These are phyloP conservation scores for Hevea brasiliensis DNA, from an alignment of 345 rosid species.

Conservation along the genomic window DNA sequence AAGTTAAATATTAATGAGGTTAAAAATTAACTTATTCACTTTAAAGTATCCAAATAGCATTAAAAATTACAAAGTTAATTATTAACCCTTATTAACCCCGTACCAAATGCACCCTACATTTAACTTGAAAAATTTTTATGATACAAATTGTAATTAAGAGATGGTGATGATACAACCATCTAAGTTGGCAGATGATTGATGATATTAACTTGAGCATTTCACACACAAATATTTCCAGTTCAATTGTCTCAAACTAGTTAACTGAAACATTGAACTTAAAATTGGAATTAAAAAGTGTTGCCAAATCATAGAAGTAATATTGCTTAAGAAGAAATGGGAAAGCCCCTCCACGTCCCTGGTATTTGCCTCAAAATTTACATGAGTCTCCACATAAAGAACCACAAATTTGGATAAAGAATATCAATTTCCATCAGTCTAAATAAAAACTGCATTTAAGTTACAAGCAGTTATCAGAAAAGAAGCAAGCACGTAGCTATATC, in stretches of 20 bases:
- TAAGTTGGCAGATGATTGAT: no score
- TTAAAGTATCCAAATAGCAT: no score
- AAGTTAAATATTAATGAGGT: no score
- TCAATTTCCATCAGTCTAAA: no score
- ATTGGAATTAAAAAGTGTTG: not conserved
- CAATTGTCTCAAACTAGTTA: not conserved
- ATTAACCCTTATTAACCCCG: no score
- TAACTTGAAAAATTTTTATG: no score
- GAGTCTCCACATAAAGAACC: not conserved
- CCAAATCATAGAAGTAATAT: not conserved
- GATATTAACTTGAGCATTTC: no score
- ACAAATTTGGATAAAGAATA: not conserved
- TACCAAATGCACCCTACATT: no score
- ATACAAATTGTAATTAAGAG: no score
- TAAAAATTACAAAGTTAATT: no score
- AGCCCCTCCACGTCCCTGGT: not conserved
- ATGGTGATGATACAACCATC: no score
- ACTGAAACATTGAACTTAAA: not conserved
- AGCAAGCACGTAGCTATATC: not conserved
- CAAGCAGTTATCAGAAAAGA: not conserved
- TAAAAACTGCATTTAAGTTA: not conserved
- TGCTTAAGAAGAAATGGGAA: not conserved
- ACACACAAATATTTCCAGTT: not conserved
- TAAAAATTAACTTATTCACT: no score
- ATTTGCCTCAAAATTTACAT: not conserved